Evolutionary conservation across 2,329 filamentous ascomycete genomes (phyloP).

Genomic region (Fusarium sp.): DNA sequence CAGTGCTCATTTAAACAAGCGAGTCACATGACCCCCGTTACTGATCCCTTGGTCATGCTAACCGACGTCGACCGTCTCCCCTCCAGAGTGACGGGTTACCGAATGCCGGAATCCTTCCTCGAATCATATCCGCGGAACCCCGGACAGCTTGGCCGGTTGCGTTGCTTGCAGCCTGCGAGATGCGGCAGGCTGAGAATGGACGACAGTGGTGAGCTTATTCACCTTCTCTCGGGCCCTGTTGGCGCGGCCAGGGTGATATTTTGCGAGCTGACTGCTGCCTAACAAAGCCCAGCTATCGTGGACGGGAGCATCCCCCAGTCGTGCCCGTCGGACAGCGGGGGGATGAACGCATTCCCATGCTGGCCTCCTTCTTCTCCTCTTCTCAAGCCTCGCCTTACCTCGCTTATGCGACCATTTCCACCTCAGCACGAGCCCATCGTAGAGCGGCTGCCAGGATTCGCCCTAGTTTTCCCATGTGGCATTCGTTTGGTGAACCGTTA

Average conservation of each 20-base stretch:
- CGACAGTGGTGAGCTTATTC: not conserved
- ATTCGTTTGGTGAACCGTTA: not conserved
- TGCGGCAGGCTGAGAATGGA: conserved; percentile 6
- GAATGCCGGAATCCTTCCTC: not conserved
- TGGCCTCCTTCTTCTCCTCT: too few relatives aligned
- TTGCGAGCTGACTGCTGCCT: conserved; percentile 10
- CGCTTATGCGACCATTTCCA: not conserved
- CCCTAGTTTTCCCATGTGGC: not conserved
- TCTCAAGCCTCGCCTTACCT: not conserved
- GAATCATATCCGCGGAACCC: not conserved
- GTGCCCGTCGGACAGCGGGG: not conserved
- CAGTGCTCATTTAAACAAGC: not conserved
- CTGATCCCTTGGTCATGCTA: not conserved
- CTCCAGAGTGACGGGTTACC: not conserved
- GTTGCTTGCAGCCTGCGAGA: not conserved
- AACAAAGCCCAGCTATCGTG: conserved; percentile 1
- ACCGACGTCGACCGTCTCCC: too few relatives aligned
- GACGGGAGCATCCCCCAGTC: not conserved
- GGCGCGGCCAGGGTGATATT: not conserved
- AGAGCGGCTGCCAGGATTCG: not conserved
- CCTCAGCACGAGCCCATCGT: too few relatives aligned
- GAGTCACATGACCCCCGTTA: conserved; percentile 5
- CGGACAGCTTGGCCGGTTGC: conserved; percentile 1
- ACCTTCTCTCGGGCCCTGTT: not conserved
- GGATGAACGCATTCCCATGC: too few relatives aligned